Evolutionary conservation across 2,329 filamentous ascomycete genomes (phyloP), one percentile per base, ranked within the genome.

Genomic region (Xylaria polymorpha): DNA sequence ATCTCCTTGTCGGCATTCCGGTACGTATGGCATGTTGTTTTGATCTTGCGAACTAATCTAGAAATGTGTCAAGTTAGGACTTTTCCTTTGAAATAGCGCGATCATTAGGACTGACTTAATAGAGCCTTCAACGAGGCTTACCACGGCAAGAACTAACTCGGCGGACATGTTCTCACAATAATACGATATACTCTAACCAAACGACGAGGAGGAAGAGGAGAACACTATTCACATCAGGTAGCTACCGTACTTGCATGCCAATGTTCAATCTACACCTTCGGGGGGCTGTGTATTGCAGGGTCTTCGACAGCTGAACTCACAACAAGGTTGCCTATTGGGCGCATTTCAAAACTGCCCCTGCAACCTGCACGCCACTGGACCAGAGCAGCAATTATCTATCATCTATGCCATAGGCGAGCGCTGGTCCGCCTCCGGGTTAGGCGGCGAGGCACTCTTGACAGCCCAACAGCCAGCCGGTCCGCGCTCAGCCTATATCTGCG

Each of bases 21-120:
- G 15, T 67, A 67, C 1, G 64, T 43, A 18, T 62, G 32, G 22
- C 43, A 67, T 14, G 64, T 62, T 58, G 50, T 18, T 58, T 62
- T 67, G 37, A 67, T 62, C 43, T 58, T 51, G 7, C 20, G 58
- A 41, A 57, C 53, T 20, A 67, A 22, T n/a, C 64, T 67, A 20
- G 18, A 32, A 5, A 22, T n/a, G 7, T 14, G 41, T 66, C 25
- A 61, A 50, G 4, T 39, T 3, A 18, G 5, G 18, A 35, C 12
- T 55, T 4, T 22, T 14, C 14, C 25, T 43, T 43, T 12, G 22
- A 22, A 46, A 65, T 9, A 29, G n/a, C 14, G 12, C 2, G n/a
- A 2, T 18, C 20, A 29, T n/a, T 32, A 9, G 25, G n/a, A 60
- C 63, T 10, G 20, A 65, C 63, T 60, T 65, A 22, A 65, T 60